Evolutionary conservation across 2,329 filamentous ascomycete species (phyloP).

Genomic region (Rhynchosporium agropyri): DNA sequence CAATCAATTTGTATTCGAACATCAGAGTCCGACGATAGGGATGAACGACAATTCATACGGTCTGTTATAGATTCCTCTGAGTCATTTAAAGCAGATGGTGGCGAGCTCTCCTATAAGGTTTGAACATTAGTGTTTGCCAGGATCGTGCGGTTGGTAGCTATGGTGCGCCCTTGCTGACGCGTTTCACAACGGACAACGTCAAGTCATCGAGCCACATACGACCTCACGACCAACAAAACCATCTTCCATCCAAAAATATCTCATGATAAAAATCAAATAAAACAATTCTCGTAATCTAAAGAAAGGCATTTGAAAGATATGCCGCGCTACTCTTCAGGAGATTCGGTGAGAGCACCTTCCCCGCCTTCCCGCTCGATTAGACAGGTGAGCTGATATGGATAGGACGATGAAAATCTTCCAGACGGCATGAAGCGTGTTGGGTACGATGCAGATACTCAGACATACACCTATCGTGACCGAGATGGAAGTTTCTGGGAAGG

Average conservation of each 20-base stretch:
- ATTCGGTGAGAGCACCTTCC: neutral
- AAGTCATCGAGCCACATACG: neutral
- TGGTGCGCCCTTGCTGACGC: slow-evolving; percentile 11
- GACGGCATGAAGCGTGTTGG: slow-evolving; percentile 57
- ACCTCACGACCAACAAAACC: neutral
- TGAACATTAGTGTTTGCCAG: neutral
- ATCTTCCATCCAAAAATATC: neutral
- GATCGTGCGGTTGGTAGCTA: slow-evolving; percentile 12
- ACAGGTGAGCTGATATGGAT: neutral
- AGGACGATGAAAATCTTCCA: slow-evolving; percentile 56
- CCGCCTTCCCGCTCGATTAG: neutral
- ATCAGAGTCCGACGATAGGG: no score
- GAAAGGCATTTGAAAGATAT: neutral
- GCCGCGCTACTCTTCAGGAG: slow-evolving; percentile 4
- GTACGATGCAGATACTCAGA: slow-evolving; percentile 58
- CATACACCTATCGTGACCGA: slow-evolving; percentile 55
- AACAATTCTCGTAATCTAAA: no score
- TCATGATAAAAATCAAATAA: no score
- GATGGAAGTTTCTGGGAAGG: slow-evolving; percentile 55
- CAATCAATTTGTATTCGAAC: neutral
- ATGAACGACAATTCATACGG: neutral
- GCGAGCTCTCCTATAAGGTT: neutral
- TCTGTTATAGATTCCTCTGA: no score
- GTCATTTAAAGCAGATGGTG: no score
- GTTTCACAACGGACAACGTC: slow-evolving; percentile 10